A percentile compares a stretch with the other conserved stretches of the same genome.
phyloP scores from a whole-genome alignment of 2,329 filamentous ascomycete species.

The Colletotrichum incanum region DNA sequence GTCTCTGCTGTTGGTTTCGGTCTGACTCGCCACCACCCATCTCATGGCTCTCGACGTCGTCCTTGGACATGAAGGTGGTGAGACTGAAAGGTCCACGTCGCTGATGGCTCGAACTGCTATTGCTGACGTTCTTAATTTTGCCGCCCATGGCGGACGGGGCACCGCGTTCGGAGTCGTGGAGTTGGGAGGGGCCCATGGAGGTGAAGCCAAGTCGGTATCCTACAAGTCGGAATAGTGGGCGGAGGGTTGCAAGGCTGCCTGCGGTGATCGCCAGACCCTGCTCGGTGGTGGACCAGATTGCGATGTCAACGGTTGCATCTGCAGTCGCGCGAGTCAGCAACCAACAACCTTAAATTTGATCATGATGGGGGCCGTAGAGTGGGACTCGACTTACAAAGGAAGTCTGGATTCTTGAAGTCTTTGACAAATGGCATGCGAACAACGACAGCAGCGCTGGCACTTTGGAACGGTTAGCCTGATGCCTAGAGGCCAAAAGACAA shows the following conservation, averaged over 20 bases:
- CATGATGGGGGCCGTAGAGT: not conserved
- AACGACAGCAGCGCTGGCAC: slow-evolving; percentile 61
- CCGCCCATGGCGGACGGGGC: slow-evolving; percentile 35
- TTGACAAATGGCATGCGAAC: slow-evolving; percentile 59
- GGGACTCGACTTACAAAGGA: slow-evolving; percentile 55
- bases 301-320: slow-evolving; percentile 60
- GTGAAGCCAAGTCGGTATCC: slow-evolving; percentile 52
- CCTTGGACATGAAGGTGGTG: slow-evolving; percentile 48
- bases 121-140: slow-evolving; percentile 25
- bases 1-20: slow-evolving; percentile 9
- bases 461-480: slow-evolving; percentile 43
- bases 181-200: slow-evolving; percentile 35
- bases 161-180: slow-evolving; percentile 27
- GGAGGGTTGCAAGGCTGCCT: slow-evolving; percentile 63
- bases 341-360: slow-evolving; percentile 15
- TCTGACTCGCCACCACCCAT: slow-evolving; percentile 26
- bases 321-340: slow-evolving; percentile 22
- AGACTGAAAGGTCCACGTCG: slow-evolving; percentile 48
- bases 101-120: slow-evolving; percentile 21
- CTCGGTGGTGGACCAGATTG: slow-evolving; percentile 66
- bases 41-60: slow-evolving; percentile 42
- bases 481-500: not conserved
- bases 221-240: slow-evolving; percentile 59
- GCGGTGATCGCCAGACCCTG: slow-evolving; percentile 65
- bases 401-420: slow-evolving; percentile 58